Base-by-base conservation (phyloP, 805 yeast genomes). In the Ogataea paraovalis region DNA sequence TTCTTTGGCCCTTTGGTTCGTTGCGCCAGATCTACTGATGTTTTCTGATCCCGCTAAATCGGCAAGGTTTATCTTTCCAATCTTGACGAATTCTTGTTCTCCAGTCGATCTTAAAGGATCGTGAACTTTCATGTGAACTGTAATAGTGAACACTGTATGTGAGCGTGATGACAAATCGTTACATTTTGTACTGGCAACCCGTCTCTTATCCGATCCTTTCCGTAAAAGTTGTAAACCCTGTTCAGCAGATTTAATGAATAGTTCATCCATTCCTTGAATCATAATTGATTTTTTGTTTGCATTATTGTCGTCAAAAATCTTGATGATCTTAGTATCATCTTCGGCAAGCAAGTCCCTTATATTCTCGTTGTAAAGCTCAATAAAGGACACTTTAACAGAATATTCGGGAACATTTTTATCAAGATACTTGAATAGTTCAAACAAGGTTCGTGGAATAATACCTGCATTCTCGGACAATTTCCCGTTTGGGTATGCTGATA, bases 21-120 rank as follows among this genome's bases (percentile, higher is more conserved):
- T 75, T 0, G 96, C 96, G 4, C 97, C 97, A 0, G 96, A 86
- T 56, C 87, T 72, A 53, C 72, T 79, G 47, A 91, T 83, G 62
- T 89, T 89, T 62, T 91, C 97, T 7, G 94, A 85, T 0, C 97
- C 97, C 0, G 97, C 97, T 54, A 90, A 73, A 67, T 90, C 97
- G 6, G 90, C 96, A 30, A 88, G 67, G 58, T 87, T 86, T 62
- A 88, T 75, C 59, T 87, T 88, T 5, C 89, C 83, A 37, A 72
- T 67, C 53, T 81, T 69, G 50, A 75, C 74, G 21, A 70, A 55
- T 47, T 78, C 82, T 57, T 77, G 79, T 4, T 75, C 75, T 2
- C 77, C 74, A 18, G 52, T 54, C 12, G 46, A 30, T 46, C 53
- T 50, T 2, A 70, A 59, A 2, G 76, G 70, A 42, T 73, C 72